These are phyloP conservation scores for Melampsora occidentalis DNA, from an alignment of 1,284 basidiomycete genomes.

Conservation along the genomic window DNA sequence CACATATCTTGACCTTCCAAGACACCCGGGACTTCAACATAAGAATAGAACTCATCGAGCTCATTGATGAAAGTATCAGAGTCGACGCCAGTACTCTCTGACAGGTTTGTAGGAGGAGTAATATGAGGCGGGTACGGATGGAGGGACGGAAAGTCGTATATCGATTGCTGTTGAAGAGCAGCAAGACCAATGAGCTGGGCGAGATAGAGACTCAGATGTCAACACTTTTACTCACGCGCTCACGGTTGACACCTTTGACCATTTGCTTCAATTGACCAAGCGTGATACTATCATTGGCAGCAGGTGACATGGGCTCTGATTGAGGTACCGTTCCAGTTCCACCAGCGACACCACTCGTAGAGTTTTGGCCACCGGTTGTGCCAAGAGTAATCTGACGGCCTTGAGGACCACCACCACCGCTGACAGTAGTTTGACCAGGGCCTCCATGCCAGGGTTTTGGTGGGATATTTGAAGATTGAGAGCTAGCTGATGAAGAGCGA, in stretches of 20 bases:
- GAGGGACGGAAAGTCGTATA: constrained; percentile 37
- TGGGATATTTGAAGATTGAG: not conserved
- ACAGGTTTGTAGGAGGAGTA: not conserved
- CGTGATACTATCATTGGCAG: constrained; percentile 66
- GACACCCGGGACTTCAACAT: constrained; percentile 88
- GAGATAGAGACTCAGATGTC: not conserved
- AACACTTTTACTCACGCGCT: constrained; percentile 25
- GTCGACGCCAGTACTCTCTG: constrained; percentile 58
- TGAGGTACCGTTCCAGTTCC: too few relatives aligned
- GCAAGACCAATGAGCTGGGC: not conserved
- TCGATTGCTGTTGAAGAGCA: constrained; percentile 7
- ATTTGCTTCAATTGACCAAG: constrained; percentile 75
- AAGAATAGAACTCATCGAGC: constrained; percentile 97
- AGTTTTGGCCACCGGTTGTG: not conserved
- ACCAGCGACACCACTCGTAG: not conserved
- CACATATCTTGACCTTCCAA: constrained; percentile 82
- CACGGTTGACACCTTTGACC: constrained; percentile 54
- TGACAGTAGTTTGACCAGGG: constrained; percentile 32
- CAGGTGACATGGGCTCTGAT: too few relatives aligned
- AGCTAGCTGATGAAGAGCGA: constrained; percentile 16
- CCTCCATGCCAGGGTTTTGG: constrained; percentile 41
- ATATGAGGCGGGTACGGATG: constrained; percentile 35
- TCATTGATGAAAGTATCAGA: constrained; percentile 92
- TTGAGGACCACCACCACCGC: constrained; percentile 26
- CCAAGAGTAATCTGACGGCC: constrained; percentile 13